A percentile compares a stretch with the other conserved stretches of the same genome.
Evolutionary conservation across 345 rosid species (phyloP).

Genomic region (Salix caprea): DNA sequence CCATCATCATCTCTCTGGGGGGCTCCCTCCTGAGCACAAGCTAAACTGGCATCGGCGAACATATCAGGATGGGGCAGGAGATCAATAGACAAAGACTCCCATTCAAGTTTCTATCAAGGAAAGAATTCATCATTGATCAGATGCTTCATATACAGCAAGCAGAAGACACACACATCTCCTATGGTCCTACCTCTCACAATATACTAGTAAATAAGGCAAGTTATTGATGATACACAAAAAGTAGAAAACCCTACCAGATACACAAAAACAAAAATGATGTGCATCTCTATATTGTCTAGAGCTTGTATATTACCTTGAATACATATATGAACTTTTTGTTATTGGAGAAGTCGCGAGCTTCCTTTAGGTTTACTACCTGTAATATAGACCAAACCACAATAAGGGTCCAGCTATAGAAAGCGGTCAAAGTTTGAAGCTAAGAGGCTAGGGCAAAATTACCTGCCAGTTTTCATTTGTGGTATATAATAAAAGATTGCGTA

Average conservation of each 20-base stretch:
- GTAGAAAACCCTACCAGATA: background rate
- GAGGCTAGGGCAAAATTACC: conserved; percentile 39
- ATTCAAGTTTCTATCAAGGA: conserved; percentile 83
- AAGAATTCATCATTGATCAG: conserved; percentile 32
- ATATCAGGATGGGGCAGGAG: conserved; percentile 99
- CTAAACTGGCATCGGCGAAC: conserved; percentile 88
- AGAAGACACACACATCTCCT: background rate
- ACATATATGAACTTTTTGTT: conserved; percentile 77
- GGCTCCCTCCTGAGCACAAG: conserved; percentile 52
- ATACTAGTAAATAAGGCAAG: background rate
- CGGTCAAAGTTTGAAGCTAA: background rate
- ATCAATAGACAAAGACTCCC: conserved; percentile 96
- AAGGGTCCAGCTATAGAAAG: conserved; percentile 1
- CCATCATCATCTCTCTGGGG: conserved; percentile 94
- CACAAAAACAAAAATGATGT: background rate
- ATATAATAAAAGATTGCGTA: conserved; percentile 72
- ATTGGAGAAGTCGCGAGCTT: conserved; percentile 83
- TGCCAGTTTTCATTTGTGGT: conserved; percentile 95
- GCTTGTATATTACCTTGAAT: conserved; percentile 62
- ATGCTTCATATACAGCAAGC: background rate
- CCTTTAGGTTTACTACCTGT: conserved; percentile 94
- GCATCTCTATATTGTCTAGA: background rate
- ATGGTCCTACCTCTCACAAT: background rate
- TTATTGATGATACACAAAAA: background rate
- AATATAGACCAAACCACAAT: conserved; percentile 10